These are phyloP conservation scores for Suillus plorans DNA, from an alignment of 768 basidiomycete genomes.

Conservation along the genomic window DNA sequence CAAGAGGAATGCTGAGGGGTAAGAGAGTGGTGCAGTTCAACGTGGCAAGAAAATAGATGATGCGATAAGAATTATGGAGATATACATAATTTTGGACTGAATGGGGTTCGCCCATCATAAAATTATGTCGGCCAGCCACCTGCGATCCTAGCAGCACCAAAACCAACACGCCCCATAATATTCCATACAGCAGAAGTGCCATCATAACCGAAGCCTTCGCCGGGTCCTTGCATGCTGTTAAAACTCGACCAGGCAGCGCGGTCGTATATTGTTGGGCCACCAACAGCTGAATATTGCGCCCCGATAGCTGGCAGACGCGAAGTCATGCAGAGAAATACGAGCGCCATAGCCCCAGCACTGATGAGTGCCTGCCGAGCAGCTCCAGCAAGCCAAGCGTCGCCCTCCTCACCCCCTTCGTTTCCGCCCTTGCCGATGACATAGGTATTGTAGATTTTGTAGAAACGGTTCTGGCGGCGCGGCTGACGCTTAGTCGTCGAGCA, in stretches of 20 bases:
- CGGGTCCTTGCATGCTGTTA: conserved; percentile 66
- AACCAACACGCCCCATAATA: conserved; percentile 68
- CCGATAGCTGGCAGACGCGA: conserved; percentile 45
- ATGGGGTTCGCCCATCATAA: neutral
- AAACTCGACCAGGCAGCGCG: conserved; percentile 79
- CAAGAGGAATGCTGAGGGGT: neutral
- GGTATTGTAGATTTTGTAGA: conserved; percentile 89
- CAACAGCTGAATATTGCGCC: conserved; percentile 53
- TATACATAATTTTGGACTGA: neutral
- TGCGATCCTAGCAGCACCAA: conserved; percentile 72
- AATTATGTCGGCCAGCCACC: conserved; percentile 76
- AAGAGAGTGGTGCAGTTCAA: neutral
- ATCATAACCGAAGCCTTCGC: conserved; percentile 68
- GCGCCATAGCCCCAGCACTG: conserved; percentile 61
- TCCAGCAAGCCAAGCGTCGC: conserved; percentile 30
- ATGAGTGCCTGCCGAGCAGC: conserved; percentile 50
- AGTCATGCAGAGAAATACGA: conserved; percentile 59
- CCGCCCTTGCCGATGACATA: conserved; percentile 45
- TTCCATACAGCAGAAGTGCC: conserved; percentile 65
- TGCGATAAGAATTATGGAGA: conserved; percentile 4
- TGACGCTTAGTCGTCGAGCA: conserved; percentile 37
- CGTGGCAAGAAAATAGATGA: neutral
- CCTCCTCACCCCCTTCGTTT: conserved; percentile 7
- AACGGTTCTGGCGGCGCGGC: conserved; percentile 46
- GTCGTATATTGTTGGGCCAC: conserved; percentile 76